phyloP scores from a whole-genome alignment of 345 rosid genomes.

The Raphanus raphanistrum region DNA sequence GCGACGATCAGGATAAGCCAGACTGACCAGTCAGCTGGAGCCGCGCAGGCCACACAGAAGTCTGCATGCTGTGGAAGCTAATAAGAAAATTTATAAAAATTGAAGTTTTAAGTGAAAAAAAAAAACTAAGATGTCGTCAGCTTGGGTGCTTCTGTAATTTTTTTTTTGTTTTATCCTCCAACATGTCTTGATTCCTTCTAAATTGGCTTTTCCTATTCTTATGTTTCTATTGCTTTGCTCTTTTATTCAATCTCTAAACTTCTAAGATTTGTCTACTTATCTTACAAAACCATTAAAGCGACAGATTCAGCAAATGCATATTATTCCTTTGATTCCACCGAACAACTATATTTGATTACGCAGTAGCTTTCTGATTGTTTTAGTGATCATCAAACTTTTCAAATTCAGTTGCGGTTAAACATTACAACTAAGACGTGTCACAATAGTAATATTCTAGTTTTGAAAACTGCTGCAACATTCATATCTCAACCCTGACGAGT shows the following conservation, averaged over 20 bases:
- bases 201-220: slow-evolving; percentile 16
- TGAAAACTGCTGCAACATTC: not conserved
- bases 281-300: not conserved
- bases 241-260: not conserved
- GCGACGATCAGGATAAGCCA: slow-evolving; percentile 43
- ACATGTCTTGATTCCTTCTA: slow-evolving; percentile 16
- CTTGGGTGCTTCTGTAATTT: slow-evolving; percentile 35
- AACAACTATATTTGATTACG: not conserved
- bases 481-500: slow-evolving; percentile 2
- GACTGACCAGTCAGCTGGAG: slow-evolving; percentile 39
- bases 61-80: slow-evolving; percentile 43
- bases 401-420: not conserved
- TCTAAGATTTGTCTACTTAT: not conserved
- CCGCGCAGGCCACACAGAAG: slow-evolving; percentile 44
- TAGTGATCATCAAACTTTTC: not conserved
- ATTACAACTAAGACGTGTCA: not conserved
- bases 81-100: not conserved
- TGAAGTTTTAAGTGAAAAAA: slow-evolving; percentile 2
- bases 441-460: not conserved
- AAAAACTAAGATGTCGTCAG: slow-evolving; percentile 22
- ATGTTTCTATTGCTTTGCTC: not conserved
- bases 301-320: not conserved
- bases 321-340: not conserved
- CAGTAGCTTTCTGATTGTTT: not conserved
- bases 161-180: slow-evolving; percentile 23